These are phyloP conservation scores for Perkinsela sp. DNA, from an alignment of 208 protist species.

Conservation along the genomic window DNA sequence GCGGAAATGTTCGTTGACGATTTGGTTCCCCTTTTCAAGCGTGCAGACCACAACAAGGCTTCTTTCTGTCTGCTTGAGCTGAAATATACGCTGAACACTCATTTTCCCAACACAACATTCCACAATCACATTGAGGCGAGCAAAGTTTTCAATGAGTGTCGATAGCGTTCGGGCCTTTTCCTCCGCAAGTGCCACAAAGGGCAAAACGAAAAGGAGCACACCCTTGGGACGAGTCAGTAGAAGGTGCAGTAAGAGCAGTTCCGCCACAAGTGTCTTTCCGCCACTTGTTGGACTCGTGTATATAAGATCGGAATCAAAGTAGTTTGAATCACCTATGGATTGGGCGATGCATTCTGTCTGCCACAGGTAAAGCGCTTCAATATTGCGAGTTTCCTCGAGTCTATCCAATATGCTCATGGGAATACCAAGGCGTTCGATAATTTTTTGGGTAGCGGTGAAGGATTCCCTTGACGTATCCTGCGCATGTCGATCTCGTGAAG, in stretches of 20 bases:
- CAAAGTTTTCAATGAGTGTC: neutral
- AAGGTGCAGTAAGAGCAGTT: conserved; percentile 2
- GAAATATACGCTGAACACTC: conserved; percentile 3
- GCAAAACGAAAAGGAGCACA: conserved; percentile 11
- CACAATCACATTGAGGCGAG: conserved; percentile 3
- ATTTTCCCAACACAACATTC: neutral
- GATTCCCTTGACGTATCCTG: too few relatives aligned
- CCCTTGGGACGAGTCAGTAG: neutral
- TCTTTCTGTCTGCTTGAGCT: conserved; percentile 2
- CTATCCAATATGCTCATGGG: neutral
- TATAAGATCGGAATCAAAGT: conserved; percentile 3
- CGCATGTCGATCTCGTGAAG: too few relatives aligned
- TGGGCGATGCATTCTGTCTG: conserved; percentile 1
- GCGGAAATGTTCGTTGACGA: conserved; percentile 10
- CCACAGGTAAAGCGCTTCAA: conserved; percentile 5
- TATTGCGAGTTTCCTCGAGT: neutral
- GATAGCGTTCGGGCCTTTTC: conserved; percentile 9
- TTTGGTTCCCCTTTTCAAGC: conserved; percentile 15
- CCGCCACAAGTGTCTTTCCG: conserved; percentile 6
- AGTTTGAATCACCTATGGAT: neutral
- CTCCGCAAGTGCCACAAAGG: conserved; percentile 14
- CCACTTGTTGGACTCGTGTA: conserved; percentile 7
- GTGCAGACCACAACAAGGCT: conserved; percentile 11
- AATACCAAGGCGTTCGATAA: too few relatives aligned
- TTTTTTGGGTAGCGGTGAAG: too few relatives aligned